Evolutionary conservation across 2,329 filamentous ascomycete species (phyloP).

Genomic region (Aspergillus sp.): DNA sequence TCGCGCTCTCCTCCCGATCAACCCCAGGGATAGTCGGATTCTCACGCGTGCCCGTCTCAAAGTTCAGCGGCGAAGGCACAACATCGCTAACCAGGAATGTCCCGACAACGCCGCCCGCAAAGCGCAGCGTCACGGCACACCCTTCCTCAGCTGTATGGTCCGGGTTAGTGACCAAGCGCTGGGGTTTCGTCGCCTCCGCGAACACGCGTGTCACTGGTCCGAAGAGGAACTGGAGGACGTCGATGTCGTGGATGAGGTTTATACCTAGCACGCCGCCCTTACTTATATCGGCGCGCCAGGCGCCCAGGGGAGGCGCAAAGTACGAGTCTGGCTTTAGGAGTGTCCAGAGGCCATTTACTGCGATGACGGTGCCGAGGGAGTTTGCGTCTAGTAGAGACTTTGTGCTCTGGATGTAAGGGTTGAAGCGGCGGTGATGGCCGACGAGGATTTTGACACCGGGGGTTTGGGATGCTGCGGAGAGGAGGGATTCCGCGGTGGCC

Average conservation of each 20-base stretch:
- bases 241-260: constrained; percentile 63
- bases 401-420: constrained; percentile 53
- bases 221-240: constrained; percentile 58
- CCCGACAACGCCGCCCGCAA: constrained; percentile 55
- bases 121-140: constrained; percentile 54
- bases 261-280: constrained; percentile 57
- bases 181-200: constrained; percentile 48
- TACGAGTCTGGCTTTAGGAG: constrained; percentile 53
- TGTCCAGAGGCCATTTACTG: constrained; percentile 58
- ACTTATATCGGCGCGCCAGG: constrained; percentile 48
- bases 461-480: constrained; percentile 12
- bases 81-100: constrained; percentile 59
- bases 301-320: constrained; percentile 45
- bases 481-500: constrained; percentile 22
- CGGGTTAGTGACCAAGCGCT: constrained; percentile 32
- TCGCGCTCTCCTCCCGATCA: constrained; percentile 29
- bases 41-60: constrained; percentile 60
- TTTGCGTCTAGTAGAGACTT: constrained; percentile 46
- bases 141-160: constrained; percentile 56
- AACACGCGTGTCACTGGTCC: constrained; percentile 54
- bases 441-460: constrained; percentile 48
- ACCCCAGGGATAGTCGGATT: constrained; percentile 53
- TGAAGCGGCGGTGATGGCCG: constrained; percentile 62
- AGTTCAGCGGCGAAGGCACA: constrained; percentile 53
- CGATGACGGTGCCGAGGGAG: constrained; percentile 49